Percentiles rank a stretch among this genome's conserved stretches.
phyloP scores from a whole-genome alignment of 768 basidiomycete species.

The Gloeostereum incarnatum region DNA sequence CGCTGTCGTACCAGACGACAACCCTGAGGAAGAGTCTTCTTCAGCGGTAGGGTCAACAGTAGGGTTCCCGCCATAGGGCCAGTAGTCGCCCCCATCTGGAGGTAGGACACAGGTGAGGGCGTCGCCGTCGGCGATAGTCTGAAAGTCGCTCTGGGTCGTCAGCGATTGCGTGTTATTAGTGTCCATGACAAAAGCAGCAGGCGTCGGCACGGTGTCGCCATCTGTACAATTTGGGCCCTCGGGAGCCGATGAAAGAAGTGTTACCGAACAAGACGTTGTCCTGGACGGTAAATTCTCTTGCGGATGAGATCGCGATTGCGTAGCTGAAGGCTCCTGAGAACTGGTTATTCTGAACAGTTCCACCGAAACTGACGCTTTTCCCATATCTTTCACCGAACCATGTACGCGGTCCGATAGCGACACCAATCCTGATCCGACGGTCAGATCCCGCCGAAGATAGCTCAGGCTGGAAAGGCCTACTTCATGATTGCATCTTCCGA shows the following conservation, averaged over 20 bases:
- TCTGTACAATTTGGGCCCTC: slow-evolving; percentile 57
- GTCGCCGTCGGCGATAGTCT: slow-evolving; percentile 40
- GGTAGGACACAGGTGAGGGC: slow-evolving; percentile 60
- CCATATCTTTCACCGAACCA: slow-evolving; percentile 61
- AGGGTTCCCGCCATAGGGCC: slow-evolving; percentile 60
- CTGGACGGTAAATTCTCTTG: slow-evolving; percentile 56
- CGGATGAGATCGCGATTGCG: slow-evolving; percentile 58
- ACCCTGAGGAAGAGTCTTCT: slow-evolving; percentile 10
- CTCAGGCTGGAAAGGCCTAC: slow-evolving; percentile 25
- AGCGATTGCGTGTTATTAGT: slow-evolving; percentile 26
- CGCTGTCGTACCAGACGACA: slow-evolving; percentile 26
- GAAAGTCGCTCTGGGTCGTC: slow-evolving; percentile 44
- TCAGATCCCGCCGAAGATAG: slow-evolving; percentile 2
- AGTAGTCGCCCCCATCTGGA: slow-evolving; percentile 57
- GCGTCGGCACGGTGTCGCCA: slow-evolving; percentile 36
- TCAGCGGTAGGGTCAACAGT: slow-evolving; percentile 16
- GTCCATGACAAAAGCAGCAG: slow-evolving; percentile 54
- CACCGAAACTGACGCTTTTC: slow-evolving; percentile 42
- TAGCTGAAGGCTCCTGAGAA: slow-evolving; percentile 67
- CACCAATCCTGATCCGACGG: slow-evolving; percentile 50
- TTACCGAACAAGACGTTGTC: slow-evolving; percentile 57
- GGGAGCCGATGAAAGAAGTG: slow-evolving; percentile 65
- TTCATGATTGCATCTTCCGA: slow-evolving; percentile 58
- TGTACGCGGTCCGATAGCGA: slow-evolving; percentile 67
- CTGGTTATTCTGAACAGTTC: slow-evolving; percentile 44